Evolutionary conservation across 306 rosid species (phyloP).

Genomic region (Vigna hirtella): DNA sequence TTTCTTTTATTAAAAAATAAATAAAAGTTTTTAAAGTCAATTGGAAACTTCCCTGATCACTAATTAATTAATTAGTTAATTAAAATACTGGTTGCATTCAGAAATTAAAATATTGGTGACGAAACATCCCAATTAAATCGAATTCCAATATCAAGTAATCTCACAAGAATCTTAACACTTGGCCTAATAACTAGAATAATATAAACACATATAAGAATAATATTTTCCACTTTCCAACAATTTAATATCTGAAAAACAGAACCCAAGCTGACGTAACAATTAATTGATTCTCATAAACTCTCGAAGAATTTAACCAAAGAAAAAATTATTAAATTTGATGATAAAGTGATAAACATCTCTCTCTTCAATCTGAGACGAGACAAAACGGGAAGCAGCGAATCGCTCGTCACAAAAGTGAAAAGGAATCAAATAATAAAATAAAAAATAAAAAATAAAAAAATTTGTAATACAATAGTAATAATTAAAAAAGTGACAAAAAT

Average conservation of each 20-base stretch:
- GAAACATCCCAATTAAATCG: background rate
- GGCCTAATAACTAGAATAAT: background rate
- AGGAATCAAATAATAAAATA: slow-evolving; percentile 3
- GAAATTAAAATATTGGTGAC: background rate
- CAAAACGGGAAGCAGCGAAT: slow-evolving; percentile 31
- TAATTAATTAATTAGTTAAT: background rate
- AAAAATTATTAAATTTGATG: slow-evolving; percentile 4
- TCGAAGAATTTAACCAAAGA: background rate
- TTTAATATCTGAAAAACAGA: background rate
- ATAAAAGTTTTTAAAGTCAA: no score
- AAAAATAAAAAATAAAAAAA: background rate
- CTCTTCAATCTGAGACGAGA: slow-evolving; percentile 18
- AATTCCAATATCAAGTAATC: background rate
- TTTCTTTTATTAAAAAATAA: no score
- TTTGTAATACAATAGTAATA: background rate
- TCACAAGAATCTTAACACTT: background rate
- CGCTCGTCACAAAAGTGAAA: slow-evolving; percentile 5
- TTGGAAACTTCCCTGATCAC: background rate
- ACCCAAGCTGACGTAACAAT: slow-evolving; percentile 2
- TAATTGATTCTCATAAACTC: background rate
- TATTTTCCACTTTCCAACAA: no score
- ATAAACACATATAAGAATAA: no score
- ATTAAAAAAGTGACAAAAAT: slow-evolving; percentile 28
- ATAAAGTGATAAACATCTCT: slow-evolving; percentile 55
- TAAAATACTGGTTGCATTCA: background rate